Base-by-base conservation (phyloP, 371 early-diverging fungal species). In the Rhizopus delemar region DNA sequence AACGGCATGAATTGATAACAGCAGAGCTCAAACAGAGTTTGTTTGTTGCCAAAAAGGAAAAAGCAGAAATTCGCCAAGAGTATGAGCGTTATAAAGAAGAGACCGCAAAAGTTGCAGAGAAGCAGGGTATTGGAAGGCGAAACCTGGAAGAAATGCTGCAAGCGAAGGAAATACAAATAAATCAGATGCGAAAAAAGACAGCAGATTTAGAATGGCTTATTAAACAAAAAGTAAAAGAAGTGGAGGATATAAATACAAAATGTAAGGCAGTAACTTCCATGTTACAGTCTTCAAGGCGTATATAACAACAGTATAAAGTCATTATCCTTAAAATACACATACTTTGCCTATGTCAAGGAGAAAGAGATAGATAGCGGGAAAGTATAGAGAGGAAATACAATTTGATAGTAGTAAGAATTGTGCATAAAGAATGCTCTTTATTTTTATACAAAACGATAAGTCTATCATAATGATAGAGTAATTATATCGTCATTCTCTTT, bases 61-160 rank as follows among this genome's bases (percentile, higher is more conserved):
- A 13, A 38, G 39, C 8, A 38, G 39, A 38, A 38, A 13, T 38
- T 38, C 8, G 8, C 13, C 39, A 38, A 13, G 39, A 38, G 13
- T 13, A 38, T 38, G 39, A 38, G 39, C 39, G 39, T 38, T 38
- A 38, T 13, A 38, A 38, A 38, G 39, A 38, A 38, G 11, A 11
- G 2, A 6, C 39, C 2, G 39, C 11, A 11, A 38, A 13, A 38
- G 13, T 2, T 7, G 54, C 64, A 0, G 60, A 49, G 16, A 54
- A 50, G 11, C 61, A 61, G 35, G 61, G 49, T 6, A 16, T 55
- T 31, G 61, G 61, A 3, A 41, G 61, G 41, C 46, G 33, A 15
- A 61, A 55, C 33, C 34, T 61, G 3, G 61, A 61, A 15, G 50
- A 53, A 16, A 48, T 34, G 0, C 3, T 61, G 15, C 34, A 54